Conservation (phyloP, 1,284 basidiomycete species). For the Rhodotorula sp. region DNA sequence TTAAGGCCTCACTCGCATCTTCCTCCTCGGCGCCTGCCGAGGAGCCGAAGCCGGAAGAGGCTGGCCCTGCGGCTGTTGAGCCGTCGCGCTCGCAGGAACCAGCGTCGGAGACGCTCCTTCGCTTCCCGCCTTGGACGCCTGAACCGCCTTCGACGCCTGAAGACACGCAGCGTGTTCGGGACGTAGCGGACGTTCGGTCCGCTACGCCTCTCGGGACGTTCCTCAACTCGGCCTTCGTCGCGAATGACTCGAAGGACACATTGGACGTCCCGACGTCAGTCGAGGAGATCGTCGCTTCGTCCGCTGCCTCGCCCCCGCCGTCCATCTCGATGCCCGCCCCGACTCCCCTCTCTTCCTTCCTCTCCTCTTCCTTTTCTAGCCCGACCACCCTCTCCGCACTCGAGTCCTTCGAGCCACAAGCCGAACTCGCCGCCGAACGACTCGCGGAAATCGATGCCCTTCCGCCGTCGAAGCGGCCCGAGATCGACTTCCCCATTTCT, state of each 20-base stretch:
- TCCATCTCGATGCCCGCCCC: background rate
- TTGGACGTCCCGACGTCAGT: background rate
- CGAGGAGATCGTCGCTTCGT: background rate
- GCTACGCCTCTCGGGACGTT: conserved; percentile 2
- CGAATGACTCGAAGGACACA: background rate
- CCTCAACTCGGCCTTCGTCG: conserved; percentile 6
- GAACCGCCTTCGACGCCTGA: background rate
- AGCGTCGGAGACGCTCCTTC: background rate
- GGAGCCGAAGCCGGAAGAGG: background rate
- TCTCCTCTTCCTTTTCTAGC: conserved; percentile 18
- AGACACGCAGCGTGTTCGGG: background rate
- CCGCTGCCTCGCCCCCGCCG: background rate
- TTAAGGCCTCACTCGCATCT: background rate
- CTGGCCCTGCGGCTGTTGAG: conserved; percentile 16
- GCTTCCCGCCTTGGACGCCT: conserved; percentile 19
- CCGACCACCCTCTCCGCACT: background rate
- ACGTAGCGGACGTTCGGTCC: background rate
- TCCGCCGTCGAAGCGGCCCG: background rate
- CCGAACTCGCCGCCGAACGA: conserved; percentile 3
- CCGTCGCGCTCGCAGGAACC: background rate
- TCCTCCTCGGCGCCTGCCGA: background rate
- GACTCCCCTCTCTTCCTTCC: conserved; percentile 15
- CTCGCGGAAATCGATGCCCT: conserved; percentile 7
- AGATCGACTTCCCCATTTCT: conserved; percentile 16
- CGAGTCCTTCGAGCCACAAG: conserved; percentile 1